Evolutionary conservation across 2,329 filamentous ascomycete genomes (phyloP), one percentile per base, ranked within the genome.

Genomic region (Fusarium sp.): DNA sequence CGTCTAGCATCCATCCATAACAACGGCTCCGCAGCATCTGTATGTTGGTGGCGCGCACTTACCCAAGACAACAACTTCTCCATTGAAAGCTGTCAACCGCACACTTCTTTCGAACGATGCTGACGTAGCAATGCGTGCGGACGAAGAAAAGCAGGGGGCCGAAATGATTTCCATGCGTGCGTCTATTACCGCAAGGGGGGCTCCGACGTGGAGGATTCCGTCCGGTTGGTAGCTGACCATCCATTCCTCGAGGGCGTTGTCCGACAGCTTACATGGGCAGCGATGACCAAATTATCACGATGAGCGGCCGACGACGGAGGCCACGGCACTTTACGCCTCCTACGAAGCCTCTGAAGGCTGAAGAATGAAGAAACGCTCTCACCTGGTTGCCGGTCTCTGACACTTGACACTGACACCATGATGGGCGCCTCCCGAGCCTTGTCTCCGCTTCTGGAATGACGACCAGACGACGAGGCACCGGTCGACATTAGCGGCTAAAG

Each of bases 401-500:
- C 42, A 46, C 23, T 44, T 46, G 14, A 46, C 42, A 46, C 23
- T 46, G 42, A 49, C 53, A 40, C 62, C 66, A 55, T 55, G 65
- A 61, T 44, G 29, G 57, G n/a, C 58, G 61, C 62, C 62, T 57
- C 44, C 70, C 62, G 58, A 65, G 23, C 58, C 36, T 54, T n/a
- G 40, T 65, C 61, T 56, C 71, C 65, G 62, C 66, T 62, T 49
- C 49, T 61, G 59, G 62, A 72, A 68, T 74, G 71, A 65, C 58
- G 65, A 65, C 71, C 62, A 72, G 62, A 74, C 64, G 65, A 61
- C 54, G 65, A 70, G 61, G 68, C 62, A 62, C 65, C 55, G 61
- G 66, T 70, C 51, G 57, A 70, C 55, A 62, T 58, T 74, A 75
- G 73, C 71, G 71, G 64, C 42, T 54, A 67, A 70, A 69, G 63